A percentile compares a stretch with the other conserved stretches of the same genome.
Conservation (phyloP, 257 asterid genomes). For the Lantana camara region DNA sequence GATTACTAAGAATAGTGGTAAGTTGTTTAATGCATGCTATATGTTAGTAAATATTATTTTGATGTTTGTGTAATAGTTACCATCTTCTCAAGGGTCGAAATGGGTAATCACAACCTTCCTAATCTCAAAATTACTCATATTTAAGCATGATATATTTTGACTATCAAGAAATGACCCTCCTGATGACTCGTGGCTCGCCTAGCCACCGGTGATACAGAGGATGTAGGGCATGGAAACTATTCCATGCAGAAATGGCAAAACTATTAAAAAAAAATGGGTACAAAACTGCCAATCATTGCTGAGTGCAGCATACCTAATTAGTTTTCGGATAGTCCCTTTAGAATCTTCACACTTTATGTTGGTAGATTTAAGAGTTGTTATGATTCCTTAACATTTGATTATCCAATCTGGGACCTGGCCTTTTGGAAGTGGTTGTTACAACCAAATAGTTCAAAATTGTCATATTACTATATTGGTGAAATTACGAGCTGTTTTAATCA, state of each 20-base stretch:
- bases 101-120: no score
- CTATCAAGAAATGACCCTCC: no score
- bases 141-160: no score
- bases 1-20: constrained; percentile 84
- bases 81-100: no score
- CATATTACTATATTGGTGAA: no score
- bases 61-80: no score
- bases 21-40: constrained; percentile 6
- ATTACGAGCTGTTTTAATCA: no score
- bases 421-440: constrained; percentile 28
- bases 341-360: constrained; percentile 27
- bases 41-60: no score
- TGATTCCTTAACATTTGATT: constrained; percentile 31
- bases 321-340: not conserved
- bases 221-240: no score
- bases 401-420: constrained; percentile 20
- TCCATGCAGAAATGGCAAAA: constrained; percentile 6
- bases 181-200: no score
- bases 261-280: not conserved
- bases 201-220: no score
- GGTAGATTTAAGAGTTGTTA: constrained; percentile 22
- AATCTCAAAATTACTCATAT: no score
- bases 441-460: constrained; percentile 21
- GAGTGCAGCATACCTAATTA: constrained; percentile 21
- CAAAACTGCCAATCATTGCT: constrained; percentile 32